phyloP scores from a whole-genome alignment of 495 filamentous ascomycete genomes.

The Annulohypoxylon bovei region DNA sequence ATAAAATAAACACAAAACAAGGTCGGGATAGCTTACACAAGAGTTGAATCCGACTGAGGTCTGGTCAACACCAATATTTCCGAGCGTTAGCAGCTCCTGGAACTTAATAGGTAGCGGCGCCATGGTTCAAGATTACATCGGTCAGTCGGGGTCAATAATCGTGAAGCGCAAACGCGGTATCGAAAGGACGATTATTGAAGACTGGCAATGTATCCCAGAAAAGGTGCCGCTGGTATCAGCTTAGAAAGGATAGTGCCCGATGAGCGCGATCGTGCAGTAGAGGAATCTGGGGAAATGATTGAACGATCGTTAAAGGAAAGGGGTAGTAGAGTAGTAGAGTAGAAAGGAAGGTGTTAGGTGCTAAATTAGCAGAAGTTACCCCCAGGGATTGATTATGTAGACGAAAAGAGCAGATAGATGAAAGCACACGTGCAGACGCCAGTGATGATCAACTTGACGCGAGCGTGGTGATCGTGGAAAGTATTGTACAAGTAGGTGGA shows the following conservation, averaged over 20 bases:
- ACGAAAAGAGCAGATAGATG: constrained; percentile 32
- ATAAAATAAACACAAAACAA: not conserved
- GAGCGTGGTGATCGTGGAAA: constrained; percentile 23
- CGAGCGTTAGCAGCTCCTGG: constrained; percentile 89
- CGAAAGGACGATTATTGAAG: constrained; percentile 20
- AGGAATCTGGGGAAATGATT: not conserved
- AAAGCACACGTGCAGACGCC: constrained; percentile 30
- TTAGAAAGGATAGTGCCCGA: constrained; percentile 11
- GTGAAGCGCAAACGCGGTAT: constrained; percentile 32
- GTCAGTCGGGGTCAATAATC: constrained; percentile 24
- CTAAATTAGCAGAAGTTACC: constrained; percentile 36
- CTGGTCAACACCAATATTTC: constrained; percentile 82
- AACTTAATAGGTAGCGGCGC: constrained; percentile 87
- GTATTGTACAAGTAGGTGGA: constrained; percentile 43
- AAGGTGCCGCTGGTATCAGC: constrained; percentile 16
- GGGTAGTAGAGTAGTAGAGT: constrained; percentile 22
- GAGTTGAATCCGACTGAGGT: constrained; percentile 94
- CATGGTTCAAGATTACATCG: constrained; percentile 54
- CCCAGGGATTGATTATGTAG: constrained; percentile 42
- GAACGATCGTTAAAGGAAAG: constrained; percentile 19
- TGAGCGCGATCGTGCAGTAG: constrained; percentile 11
- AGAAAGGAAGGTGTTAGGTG: constrained; percentile 37
- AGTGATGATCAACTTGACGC: constrained; percentile 5
- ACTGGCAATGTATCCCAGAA: constrained; percentile 20
- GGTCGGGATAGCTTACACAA: constrained; percentile 73